Conservation (phyloP, 257 asterid species). For the Linaria vulgaris region DNA sequence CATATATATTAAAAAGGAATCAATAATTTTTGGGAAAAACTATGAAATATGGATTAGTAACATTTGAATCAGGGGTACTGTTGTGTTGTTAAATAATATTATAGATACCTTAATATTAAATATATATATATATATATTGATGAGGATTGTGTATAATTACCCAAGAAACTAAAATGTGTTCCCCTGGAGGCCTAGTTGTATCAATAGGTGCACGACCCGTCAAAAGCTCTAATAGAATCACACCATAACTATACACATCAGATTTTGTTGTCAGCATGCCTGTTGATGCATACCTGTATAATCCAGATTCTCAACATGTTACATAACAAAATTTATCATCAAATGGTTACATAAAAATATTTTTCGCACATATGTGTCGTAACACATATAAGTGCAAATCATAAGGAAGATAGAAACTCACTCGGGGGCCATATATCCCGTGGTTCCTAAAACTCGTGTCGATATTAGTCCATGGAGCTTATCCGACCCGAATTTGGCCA, state of each 20-base stretch:
- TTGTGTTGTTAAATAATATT: too few species aligned
- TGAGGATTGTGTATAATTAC: conserved; percentile 37
- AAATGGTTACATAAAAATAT: too few species aligned
- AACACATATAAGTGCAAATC: too few species aligned
- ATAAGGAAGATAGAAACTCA: conserved; percentile 33
- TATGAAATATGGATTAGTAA: too few species aligned
- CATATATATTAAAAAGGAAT: too few species aligned
- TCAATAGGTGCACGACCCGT: conserved; percentile 78
- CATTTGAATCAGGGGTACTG: too few species aligned
- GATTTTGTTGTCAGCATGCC: conserved; percentile 86
- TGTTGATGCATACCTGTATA: conserved; percentile 72
- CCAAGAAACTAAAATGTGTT: conserved; percentile 79
- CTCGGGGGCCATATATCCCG: conserved; percentile 90
- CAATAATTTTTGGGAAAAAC: too few species aligned
- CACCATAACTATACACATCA: conserved; percentile 79
- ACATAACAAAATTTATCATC: conserved; percentile 1
- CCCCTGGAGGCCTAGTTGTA: conserved; percentile 63
- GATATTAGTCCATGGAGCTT: conserved; percentile 71
- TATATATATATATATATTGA: too few species aligned
- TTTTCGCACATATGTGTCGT: too few species aligned
- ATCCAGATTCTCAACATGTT: background rate
- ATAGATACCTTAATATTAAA: too few species aligned
- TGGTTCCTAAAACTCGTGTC: conserved; percentile 79
- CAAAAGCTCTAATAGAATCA: conserved; percentile 71
- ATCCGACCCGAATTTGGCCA: conserved; percentile 74